Evolutionary conservation across 1,139 yeast genomes (phyloP), one percentile per base, ranked within the genome.

Genomic region (Debaryomycetaceae sp.): DNA sequence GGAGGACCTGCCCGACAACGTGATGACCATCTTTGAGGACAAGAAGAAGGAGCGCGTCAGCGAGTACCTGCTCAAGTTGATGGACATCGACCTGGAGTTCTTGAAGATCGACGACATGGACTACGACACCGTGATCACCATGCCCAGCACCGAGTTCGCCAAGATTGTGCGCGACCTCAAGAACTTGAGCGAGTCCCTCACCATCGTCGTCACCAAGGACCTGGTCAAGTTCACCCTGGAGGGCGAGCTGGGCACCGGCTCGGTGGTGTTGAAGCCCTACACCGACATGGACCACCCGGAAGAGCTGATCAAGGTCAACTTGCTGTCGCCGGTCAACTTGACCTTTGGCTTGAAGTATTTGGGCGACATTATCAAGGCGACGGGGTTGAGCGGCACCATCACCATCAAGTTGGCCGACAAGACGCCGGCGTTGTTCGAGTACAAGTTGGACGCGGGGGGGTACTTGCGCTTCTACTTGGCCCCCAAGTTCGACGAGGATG

Each of bases 21-120:
- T 93, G 35, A 63, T 82, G 51, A 65, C 94, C 45, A 77, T 86
- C 34, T 89, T 91, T 53, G 98, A 91, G 67, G 96, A 89, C 58
- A 77, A 83, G 47, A 78, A 76, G 61, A 85, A 78, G 61, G 97
- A 89, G 53, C 77, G 95, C 55, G 84, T 91, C 42, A 83, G 95
- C 42, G 97, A 91, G 65, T 91, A 85, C 62, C 76, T 84, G 36
- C 73, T 93, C 55, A 88, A 89, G 58, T 74, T 91, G 56, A 88
- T 91, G 96, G 95, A 91, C 53, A 86, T 91, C 48, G 98, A 91
- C 56, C 85, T 95, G 41, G 97, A 91, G 53, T 86, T 85, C 64
- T 75, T 91, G 52, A 82, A 85, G 49, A 85, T 91, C 54, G 98
- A 94, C 47, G 97, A 88, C 47, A 80, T 88, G 77, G 95, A 86